Evolutionary conservation across 352 stramenopile species (phyloP).

Genomic region (Globisporangium carolinianum): DNA sequence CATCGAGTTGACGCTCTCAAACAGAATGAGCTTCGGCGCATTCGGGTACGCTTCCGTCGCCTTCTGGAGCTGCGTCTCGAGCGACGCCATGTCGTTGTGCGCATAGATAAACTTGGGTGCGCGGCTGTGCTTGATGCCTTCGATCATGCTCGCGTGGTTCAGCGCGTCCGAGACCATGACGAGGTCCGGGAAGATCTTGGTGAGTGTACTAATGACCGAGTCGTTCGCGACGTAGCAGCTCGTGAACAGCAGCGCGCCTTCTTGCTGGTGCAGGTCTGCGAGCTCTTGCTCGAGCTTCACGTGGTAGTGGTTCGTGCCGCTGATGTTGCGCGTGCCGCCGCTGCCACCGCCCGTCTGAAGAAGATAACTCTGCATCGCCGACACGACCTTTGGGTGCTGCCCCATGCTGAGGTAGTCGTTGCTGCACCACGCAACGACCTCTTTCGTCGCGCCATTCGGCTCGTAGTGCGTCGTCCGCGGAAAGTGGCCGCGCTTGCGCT

Average conservation of each 20-base stretch:
- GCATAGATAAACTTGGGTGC: slow-evolving; percentile 84
- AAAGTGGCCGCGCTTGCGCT: slow-evolving; percentile 83
- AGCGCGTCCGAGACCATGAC: slow-evolving; percentile 88
- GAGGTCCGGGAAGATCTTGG: slow-evolving; percentile 87
- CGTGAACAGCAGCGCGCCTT: slow-evolving; percentile 81
- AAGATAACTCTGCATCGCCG: slow-evolving; percentile 77
- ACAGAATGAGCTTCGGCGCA: slow-evolving; percentile 77
- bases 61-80: slow-evolving; percentile 71
- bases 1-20: slow-evolving; percentile 87
- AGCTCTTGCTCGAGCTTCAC: slow-evolving; percentile 80
- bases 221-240: slow-evolving; percentile 90
- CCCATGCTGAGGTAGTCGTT: slow-evolving; percentile 91
- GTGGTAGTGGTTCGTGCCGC: slow-evolving; percentile 89
- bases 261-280: slow-evolving; percentile 83
- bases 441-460: slow-evolving; percentile 59
- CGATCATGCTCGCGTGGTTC: slow-evolving; percentile 90
- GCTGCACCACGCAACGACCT: slow-evolving; percentile 86
- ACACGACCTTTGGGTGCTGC: slow-evolving; percentile 83
- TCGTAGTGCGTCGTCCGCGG: slow-evolving; percentile 72
- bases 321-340: slow-evolving; percentile 88
- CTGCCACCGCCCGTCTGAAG: slow-evolving; percentile 76
- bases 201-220: slow-evolving; percentile 80
- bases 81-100: slow-evolving; percentile 77
- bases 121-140: slow-evolving; percentile 73
- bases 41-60: slow-evolving; percentile 44